These are phyloP conservation scores for Paxillus rubicundulus DNA, from an alignment of 768 basidiomycete species.

Conservation along the genomic window DNA sequence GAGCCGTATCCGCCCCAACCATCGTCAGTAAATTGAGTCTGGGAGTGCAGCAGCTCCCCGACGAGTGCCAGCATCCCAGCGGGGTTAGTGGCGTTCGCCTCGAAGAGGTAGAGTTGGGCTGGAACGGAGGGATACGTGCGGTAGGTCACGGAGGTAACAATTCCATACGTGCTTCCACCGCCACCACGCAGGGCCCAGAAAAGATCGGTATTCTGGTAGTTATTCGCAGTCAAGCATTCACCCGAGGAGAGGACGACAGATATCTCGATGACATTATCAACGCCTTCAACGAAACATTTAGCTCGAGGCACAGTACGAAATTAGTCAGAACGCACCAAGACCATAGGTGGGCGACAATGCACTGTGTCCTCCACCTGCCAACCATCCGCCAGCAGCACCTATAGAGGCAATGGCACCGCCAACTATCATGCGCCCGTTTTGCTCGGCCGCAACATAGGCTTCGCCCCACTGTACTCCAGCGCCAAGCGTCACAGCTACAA, in stretches of 20 bases:
- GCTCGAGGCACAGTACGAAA: not conserved
- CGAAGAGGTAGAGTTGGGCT: constrained; percentile 26
- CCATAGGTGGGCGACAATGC: constrained; percentile 39
- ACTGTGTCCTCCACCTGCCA: constrained; percentile 48
- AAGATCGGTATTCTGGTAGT: constrained; percentile 40
- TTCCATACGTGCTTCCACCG: constrained; percentile 47
- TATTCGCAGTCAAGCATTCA: constrained; percentile 38
- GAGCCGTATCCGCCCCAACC: constrained; percentile 45
- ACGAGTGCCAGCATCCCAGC: constrained; percentile 27
- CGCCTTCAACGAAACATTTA: constrained; percentile 28
- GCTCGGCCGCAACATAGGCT: constrained; percentile 37
- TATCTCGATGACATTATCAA: constrained; percentile 48
- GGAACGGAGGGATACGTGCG: constrained; percentile 39
- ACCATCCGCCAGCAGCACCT: constrained; percentile 49
- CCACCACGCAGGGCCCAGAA: constrained; percentile 56
- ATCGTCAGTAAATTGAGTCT: constrained; percentile 36
- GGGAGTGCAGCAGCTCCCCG: constrained; percentile 35
- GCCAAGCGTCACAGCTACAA: constrained; percentile 31
- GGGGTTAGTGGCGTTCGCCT: constrained; percentile 30
- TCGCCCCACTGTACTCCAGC: constrained; percentile 48
- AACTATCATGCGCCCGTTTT: constrained; percentile 38
- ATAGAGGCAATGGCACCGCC: constrained; percentile 42
- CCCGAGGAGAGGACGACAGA: constrained; percentile 44
- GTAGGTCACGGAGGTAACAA: constrained; percentile 47
- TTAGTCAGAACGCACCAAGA: constrained; percentile 30